phyloP scores from a whole-genome alignment of 495 filamentous ascomycete genomes.

The Aspergillus ellipticus region DNA sequence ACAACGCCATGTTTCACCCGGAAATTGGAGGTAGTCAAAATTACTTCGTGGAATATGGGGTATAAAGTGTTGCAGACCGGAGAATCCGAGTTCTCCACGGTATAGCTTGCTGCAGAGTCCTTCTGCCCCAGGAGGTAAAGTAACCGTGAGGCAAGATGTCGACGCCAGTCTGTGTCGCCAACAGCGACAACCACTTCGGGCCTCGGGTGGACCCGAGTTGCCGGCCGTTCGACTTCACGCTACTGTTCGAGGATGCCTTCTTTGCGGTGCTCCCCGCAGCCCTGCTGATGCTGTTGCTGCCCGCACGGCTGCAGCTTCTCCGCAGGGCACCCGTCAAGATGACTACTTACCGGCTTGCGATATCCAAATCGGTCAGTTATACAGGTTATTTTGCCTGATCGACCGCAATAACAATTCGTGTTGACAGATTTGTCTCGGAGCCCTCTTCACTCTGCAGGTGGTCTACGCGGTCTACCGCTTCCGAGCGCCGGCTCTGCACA shows the following conservation, averaged over 20 bases:
- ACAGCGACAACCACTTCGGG: conserved; percentile 18
- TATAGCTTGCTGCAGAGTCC: neutral
- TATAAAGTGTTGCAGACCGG: too few relatives aligned
- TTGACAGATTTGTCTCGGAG: neutral
- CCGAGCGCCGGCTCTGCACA: conserved; percentile 3
- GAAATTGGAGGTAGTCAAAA: too few relatives aligned
- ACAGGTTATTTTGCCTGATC: too few relatives aligned
- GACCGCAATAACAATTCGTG: neutral
- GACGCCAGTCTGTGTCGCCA: neutral
- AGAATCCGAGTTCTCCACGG: neutral
- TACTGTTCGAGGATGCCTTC: conserved; percentile 33
- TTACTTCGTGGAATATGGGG: too few relatives aligned
- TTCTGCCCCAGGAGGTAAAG: neutral
- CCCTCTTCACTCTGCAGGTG: conserved; percentile 25
- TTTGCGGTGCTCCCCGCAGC: conserved; percentile 25
- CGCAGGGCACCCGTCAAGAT: conserved; percentile 23
- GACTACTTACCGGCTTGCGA: conserved; percentile 23
- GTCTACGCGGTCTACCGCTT: conserved; percentile 20
- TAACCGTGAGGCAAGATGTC: neutral
- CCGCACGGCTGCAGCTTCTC: conserved; percentile 21
- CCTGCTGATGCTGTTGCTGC: conserved; percentile 24
- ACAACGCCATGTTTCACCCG: too few relatives aligned
- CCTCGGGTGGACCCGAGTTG: conserved; percentile 24
- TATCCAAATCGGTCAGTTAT: conserved; percentile 15
- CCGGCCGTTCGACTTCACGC: conserved; percentile 34